A percentile compares a stretch with the other conserved stretches of the same genome.
Evolutionary conservation across 768 basidiomycete species (phyloP).

Genomic region (Leccinum arenicola): DNA sequence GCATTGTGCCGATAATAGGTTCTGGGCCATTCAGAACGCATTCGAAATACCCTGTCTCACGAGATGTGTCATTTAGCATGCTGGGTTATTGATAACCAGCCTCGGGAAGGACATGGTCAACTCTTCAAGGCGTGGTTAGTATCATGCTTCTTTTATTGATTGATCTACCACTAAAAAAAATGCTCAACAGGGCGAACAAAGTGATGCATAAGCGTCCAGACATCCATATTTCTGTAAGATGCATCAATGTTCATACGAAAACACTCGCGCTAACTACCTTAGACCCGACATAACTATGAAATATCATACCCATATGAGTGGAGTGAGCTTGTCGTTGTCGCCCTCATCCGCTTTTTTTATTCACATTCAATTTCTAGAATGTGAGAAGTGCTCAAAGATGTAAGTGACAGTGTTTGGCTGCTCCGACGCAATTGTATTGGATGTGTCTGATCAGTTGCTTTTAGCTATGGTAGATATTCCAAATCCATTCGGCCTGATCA

Average conservation of each 20-base stretch:
- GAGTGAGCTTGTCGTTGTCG: conserved; percentile 43
- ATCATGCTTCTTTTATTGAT: background rate
- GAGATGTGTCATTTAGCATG: conserved; percentile 92
- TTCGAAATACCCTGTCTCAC: conserved; percentile 79
- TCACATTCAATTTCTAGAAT: conserved; percentile 42
- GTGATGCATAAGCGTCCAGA: conserved; percentile 69
- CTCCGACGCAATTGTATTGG: background rate
- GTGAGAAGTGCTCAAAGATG: conserved; percentile 61
- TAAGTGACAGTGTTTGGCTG: conserved; percentile 28
- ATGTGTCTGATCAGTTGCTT: conserved; percentile 5
- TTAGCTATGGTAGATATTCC: conserved; percentile 70
- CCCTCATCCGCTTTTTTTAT: background rate
- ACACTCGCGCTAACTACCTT: conserved; percentile 1
- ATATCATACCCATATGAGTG: conserved; percentile 72
- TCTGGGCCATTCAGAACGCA: conserved; percentile 53
- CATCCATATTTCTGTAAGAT: conserved; percentile 67
- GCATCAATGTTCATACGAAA: conserved; percentile 4
- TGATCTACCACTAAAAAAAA: background rate
- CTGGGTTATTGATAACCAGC: conserved; percentile 74
- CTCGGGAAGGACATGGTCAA: conserved; percentile 71
- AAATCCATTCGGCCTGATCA: conserved; percentile 69
- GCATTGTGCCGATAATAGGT: background rate
- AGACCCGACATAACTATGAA: conserved; percentile 76
- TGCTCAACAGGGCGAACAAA: conserved; percentile 50
- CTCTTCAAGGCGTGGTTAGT: conserved; percentile 71